Conservation (phyloP, 345 rosid species). For the Microthlaspi erraticum region DNA sequence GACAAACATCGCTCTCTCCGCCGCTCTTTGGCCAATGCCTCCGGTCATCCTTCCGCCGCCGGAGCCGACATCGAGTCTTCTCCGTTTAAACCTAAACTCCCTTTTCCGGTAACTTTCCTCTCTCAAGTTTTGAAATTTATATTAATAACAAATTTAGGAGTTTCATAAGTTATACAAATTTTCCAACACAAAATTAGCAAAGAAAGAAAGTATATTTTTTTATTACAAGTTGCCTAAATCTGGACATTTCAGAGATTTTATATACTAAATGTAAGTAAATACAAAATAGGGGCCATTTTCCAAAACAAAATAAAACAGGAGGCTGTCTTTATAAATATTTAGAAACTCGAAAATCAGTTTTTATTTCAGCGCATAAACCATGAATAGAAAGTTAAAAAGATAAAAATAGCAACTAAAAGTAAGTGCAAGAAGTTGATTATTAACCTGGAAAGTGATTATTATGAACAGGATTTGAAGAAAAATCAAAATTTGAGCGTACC, state of each 20-base stretch:
- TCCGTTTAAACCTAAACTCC: conserved; percentile 53
- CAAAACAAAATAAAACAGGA: background rate
- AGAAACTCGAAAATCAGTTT: background rate
- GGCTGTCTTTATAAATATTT: background rate
- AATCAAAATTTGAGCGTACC: conserved; percentile 64
- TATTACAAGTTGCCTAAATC: background rate
- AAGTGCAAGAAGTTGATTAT: background rate
- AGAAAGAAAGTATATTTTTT: too few species aligned
- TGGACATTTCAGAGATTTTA: background rate
- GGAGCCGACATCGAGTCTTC: conserved; percentile 57
- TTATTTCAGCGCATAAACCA: too few species aligned
- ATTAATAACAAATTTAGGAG: background rate
- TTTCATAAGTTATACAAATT: conserved; percentile 4
- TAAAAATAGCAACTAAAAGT: too few species aligned
- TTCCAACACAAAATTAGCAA: background rate
- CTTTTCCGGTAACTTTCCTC: conserved; percentile 49
- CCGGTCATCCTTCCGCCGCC: conserved; percentile 47
- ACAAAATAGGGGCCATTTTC: background rate
- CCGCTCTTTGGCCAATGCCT: conserved; percentile 52
- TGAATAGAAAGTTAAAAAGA: too few species aligned
- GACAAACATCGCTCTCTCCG: conserved; percentile 92
- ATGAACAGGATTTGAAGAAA: conserved; percentile 59
- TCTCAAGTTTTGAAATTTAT: background rate
- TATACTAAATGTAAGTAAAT: background rate
- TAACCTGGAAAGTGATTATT: background rate